Base-by-base conservation (phyloP, 1,139 yeast genomes). In the Geotrichum candidum region DNA sequence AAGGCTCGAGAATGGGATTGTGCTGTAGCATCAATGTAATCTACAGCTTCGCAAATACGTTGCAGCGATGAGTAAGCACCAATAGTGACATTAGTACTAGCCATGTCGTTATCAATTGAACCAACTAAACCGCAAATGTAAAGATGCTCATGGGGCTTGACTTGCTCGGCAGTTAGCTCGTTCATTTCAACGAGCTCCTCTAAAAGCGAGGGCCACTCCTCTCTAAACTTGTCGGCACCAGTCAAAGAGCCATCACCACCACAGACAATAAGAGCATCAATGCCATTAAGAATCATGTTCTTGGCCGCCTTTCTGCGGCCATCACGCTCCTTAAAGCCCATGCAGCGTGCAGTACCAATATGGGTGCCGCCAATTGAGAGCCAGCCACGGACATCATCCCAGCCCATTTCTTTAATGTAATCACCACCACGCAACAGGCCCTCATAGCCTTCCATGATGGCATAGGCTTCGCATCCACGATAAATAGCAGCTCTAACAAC, bases 171-270 rank as follows among this genome's bases (percentile, higher is more conserved):
- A 11, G 92, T 77, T 64, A 92, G 81, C 67, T 78, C 79, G 4
- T 82, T 81, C 7, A 76, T 80, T 1, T 77, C 77, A 53, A 82
- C 78, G 66, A 94, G 82, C 74, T 94, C 97, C 48, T 82, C 75
- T 58, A 92, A 78, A 68, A 94, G 82, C 22, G 88, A 82, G 3
- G 97, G 96, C 99, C 99, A 94, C 76, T 94, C 98, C 45, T 84
- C 76, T 74, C 99, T 85, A 79, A 94, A 91, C 65, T 88, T 79
- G 74, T 94, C 98, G 15, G 99, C 99, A 69, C 99, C 99, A 1
- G 99, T 94, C 68, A 94, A 80, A 0, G 98, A 91, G 61, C 99
- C 99, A 73, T 94, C 99, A 77, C 99, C 99, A 71, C 99, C 99
- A 77, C 97, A 90, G 18, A 94, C 97, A 69, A 94, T 86, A 68